Base-by-base conservation (phyloP, 2,329 filamentous ascomycete genomes). In the Colletotrichum plurivorum region DNA sequence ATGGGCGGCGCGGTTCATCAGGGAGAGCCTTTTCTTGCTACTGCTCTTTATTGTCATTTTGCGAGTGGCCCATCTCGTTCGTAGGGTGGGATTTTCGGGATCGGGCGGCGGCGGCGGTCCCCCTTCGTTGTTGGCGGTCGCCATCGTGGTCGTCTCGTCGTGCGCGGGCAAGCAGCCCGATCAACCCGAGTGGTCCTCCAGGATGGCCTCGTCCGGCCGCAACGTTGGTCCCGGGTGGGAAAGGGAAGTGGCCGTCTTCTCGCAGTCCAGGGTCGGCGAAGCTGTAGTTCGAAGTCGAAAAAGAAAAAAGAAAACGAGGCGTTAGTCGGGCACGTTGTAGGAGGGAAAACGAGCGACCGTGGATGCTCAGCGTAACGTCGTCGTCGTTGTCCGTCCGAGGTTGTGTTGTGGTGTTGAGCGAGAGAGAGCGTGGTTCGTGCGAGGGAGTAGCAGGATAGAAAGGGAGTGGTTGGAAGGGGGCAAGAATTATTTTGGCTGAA, bases 41-140 rank as follows among this genome's bases (percentile, higher is more conserved):
- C 92, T 94, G 78, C 91, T 93, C 77, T 90, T 88, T 75, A 93
- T 90, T 15, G 91, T 90, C 80, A 93, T 89, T 79, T 94, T 93
- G 76, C 95, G 93, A n/a, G 96, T 98, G 18, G 96, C 95, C 96
- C 96, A 98, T 90, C 96, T 88, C 80, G 96, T 91, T 77, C 95
- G 88, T 78, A 95, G 94, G 22, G 91, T 92, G 25, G 67, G 55
- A 66, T 51, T 60, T 36, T 69, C 67, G 43, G 62, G 64, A 78
- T 74, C 58, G 58, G 9, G 88, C 86, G 71, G 87, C 86, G 71
- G 87, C 88, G 51, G 88, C 87, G 46, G 58, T 69, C 84, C 73
- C 54, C 57, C 69, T 71, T 69, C 66, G 49, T 56, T 57, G 31
- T 63, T 53, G n/a, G 62, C 46, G 16, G 73, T 59, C 54, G 71